Percentiles rank a stretch among this genome's conserved stretches.
phyloP scores from a whole-genome alignment of 2,329 filamentous ascomycete species.

The Paecilomyces niveus region DNA sequence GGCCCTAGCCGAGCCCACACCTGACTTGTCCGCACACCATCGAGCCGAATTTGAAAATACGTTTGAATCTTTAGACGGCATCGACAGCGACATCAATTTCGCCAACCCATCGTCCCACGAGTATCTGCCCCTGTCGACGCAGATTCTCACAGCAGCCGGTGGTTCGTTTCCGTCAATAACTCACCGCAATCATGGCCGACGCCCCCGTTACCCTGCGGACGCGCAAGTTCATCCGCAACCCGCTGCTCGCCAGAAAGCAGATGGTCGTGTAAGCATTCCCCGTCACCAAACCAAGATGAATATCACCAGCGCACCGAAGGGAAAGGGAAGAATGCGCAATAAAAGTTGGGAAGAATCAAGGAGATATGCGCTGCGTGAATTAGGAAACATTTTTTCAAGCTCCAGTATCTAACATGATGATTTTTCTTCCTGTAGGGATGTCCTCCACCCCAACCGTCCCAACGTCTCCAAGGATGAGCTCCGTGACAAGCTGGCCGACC shows the following conservation, averaged over 20 bases:
- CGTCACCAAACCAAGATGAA: conserved; percentile 5
- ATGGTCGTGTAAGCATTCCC: conserved; percentile 87
- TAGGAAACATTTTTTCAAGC: conserved; percentile 2
- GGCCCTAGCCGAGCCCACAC: conserved; percentile 38
- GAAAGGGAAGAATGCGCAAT: conserved; percentile 5
- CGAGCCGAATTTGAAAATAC: conserved; percentile 33
- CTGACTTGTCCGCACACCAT: conserved; percentile 13
- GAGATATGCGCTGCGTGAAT: neutral
- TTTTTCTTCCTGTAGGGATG: conserved; percentile 60
- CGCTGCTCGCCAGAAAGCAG: conserved; percentile 97
- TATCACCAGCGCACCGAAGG: conserved; percentile 3
- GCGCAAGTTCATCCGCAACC: conserved; percentile 99
- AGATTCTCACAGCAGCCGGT: conserved; percentile 16
- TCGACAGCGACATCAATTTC: conserved; percentile 23
- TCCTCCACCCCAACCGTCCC: conserved; percentile 96
- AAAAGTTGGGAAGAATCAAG: neutral
- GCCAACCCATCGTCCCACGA: conserved; percentile 14
- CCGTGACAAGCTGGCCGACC: conserved; percentile 82
- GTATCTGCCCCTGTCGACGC: conserved; percentile 19
- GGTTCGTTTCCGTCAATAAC: conserved; percentile 17
- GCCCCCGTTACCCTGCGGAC: conserved; percentile 78
- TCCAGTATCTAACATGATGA: conserved; percentile 15
- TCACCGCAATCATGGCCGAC: conserved; percentile 76
- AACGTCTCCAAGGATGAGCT: conserved; percentile 99
- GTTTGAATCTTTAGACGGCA: conserved; percentile 17